A percentile compares a stretch with the other conserved stretches of the same genome.
These are phyloP conservation scores for Zygosaccharomyces bailii DNA, from an alignment of 805 yeast genomes.

Conservation along the genomic window DNA sequence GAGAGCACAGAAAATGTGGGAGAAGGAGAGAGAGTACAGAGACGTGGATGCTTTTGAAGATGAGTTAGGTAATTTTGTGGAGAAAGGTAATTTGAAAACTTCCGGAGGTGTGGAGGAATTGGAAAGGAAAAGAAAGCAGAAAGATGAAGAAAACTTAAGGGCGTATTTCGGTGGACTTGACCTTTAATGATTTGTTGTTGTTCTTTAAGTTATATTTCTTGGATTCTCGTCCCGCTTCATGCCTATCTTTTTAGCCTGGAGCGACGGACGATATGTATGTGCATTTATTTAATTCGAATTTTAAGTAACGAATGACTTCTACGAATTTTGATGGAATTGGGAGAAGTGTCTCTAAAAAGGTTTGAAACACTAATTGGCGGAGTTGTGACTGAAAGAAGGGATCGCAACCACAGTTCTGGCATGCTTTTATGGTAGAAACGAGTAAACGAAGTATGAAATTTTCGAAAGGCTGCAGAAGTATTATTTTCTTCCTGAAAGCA, in stretches of 20 bases:
- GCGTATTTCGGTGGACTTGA: conserved; percentile 40
- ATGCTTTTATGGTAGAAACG: conserved; percentile 2
- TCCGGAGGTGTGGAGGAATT: conserved; percentile 89
- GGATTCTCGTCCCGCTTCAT: not conserved
- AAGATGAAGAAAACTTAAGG: conserved; percentile 70
- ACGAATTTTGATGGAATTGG: conserved; percentile 17
- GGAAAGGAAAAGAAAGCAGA: conserved; percentile 61
- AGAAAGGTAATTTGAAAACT: conserved; percentile 66
- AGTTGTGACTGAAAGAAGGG: not conserved
- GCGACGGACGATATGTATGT: not conserved
- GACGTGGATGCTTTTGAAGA: conserved; percentile 68
- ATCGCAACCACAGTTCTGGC: not conserved
- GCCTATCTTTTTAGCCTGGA: not conserved
- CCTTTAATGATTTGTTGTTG: conserved; percentile 20
- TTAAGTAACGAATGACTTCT: conserved; percentile 11
- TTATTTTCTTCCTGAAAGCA: conserved; percentile 9
- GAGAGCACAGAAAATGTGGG: conserved; percentile 77
- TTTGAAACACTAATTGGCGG: conserved; percentile 10
- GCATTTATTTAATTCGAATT: conserved; percentile 4
- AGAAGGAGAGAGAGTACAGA: conserved; percentile 59
- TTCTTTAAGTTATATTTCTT: not conserved
- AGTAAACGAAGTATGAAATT: conserved; percentile 5
- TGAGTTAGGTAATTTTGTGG: conserved; percentile 83
- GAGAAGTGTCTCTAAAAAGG: conserved; percentile 15
- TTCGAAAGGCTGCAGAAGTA: not conserved